phyloP scores from a whole-genome alignment of 805 yeast species.

The Cyberlindnera xylosilytica region DNA sequence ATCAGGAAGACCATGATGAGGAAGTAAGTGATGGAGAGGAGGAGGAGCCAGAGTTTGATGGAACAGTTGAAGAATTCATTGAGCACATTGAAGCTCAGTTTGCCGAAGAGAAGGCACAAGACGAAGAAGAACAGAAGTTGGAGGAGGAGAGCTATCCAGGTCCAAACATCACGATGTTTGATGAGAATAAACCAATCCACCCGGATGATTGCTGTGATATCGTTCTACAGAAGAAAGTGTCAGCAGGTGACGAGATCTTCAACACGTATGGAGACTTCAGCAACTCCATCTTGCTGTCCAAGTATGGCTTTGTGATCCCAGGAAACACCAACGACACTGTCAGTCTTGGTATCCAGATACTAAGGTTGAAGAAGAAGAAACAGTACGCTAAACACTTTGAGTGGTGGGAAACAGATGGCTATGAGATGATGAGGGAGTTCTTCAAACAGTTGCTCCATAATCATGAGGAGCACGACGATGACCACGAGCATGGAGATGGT shows the following conservation, averaged over 20 bases:
- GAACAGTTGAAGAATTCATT: conserved; percentile 29
- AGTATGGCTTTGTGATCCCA: conserved; percentile 72
- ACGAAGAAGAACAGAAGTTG: conserved; percentile 16
- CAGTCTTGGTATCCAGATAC: conserved; percentile 51
- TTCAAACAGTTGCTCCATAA: conserved; percentile 16
- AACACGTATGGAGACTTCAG: conserved; percentile 79
- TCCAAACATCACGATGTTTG: conserved; percentile 12
- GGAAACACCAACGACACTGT: conserved; percentile 55
- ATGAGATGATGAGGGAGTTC: conserved; percentile 28
- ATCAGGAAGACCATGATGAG: conserved; percentile 16
- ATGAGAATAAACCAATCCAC: conserved; percentile 33
- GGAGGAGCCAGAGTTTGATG: conserved; percentile 21
- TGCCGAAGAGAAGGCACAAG: conserved; percentile 14
- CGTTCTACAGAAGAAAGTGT: conserved; percentile 41
- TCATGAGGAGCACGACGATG: conserved; percentile 9
- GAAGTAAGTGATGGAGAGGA: conserved; percentile 16
- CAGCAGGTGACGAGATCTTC: conserved; percentile 58
- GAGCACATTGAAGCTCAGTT: conserved; percentile 27
- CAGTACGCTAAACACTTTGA: conserved; percentile 37
- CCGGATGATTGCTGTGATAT: conserved; percentile 72
- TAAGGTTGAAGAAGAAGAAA: conserved; percentile 31
- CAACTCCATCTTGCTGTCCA: conserved; percentile 62
- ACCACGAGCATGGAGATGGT: conserved; percentile 13
- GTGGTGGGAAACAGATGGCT: conserved; percentile 51
- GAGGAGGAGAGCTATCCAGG: conserved; percentile 15